These are phyloP conservation scores for Populus hybrid DNA, from an alignment of 441 rosid species.

Conservation along the genomic window DNA sequence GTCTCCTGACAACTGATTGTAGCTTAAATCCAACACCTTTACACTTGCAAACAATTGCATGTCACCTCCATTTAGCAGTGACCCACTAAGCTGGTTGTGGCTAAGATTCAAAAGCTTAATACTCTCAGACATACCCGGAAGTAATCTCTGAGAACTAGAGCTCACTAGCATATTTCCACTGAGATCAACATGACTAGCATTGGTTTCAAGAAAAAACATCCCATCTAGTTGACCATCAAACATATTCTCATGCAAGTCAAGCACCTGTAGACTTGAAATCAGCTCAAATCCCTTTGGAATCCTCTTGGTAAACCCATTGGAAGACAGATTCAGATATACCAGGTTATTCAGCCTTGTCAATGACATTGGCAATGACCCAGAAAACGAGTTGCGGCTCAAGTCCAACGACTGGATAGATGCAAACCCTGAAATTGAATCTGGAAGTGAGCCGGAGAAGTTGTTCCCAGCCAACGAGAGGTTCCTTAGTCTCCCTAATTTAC, in stretches of 20 bases:
- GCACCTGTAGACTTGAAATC: slow-evolving; percentile 59
- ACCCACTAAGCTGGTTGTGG: slow-evolving; percentile 83
- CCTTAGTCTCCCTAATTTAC: slow-evolving; percentile 56
- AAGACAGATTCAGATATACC: slow-evolving; percentile 65
- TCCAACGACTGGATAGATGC: slow-evolving; percentile 73
- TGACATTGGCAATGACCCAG: slow-evolving; percentile 60
- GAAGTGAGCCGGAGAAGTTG: slow-evolving; percentile 84
- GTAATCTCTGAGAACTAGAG: slow-evolving; percentile 57
- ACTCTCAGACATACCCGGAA: slow-evolving; percentile 85
- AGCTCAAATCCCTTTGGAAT: slow-evolving; percentile 78
- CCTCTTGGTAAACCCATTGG: slow-evolving; percentile 53
- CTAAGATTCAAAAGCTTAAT: slow-evolving; percentile 74
- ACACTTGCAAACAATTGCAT: slow-evolving; percentile 66
- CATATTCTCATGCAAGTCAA: slow-evolving; percentile 81
- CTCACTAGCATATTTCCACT: slow-evolving; percentile 68
- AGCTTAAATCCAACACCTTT: slow-evolving; percentile 86
- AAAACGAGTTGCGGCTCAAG: slow-evolving; percentile 77
- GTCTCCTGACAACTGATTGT: slow-evolving; percentile 83
- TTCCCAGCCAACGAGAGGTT: slow-evolving; percentile 83
- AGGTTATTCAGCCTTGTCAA: slow-evolving; percentile 59
- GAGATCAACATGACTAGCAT: slow-evolving; percentile 76
- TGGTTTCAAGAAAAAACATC: slow-evolving; percentile 74
- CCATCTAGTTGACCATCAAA: slow-evolving; percentile 74
- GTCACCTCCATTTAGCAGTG: slow-evolving; percentile 60
- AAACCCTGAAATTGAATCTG: slow-evolving; percentile 65